Conservation (phyloP, 345 rosid species). For the Salix purpurea region DNA sequence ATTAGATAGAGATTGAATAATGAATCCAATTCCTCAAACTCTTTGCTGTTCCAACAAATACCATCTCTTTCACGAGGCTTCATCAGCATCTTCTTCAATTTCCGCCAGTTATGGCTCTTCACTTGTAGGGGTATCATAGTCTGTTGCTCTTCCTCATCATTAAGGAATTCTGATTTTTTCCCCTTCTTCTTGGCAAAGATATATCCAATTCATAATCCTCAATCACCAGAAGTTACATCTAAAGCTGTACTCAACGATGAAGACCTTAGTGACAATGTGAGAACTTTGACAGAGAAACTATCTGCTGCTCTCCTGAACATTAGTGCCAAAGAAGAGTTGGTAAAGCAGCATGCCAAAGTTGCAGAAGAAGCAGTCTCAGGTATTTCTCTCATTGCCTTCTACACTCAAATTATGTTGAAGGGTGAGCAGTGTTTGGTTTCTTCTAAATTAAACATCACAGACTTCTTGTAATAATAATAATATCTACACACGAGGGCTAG, state of each 20-base stretch:
- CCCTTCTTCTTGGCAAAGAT: conserved; percentile 27
- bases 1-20: background rate
- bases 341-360: conserved; percentile 86
- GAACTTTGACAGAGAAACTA: conserved; percentile 53
- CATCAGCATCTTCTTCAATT: background rate
- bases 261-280: conserved; percentile 45
- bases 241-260: conserved; percentile 45
- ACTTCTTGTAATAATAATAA: background rate
- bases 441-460: background rate
- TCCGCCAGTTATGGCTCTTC: background rate
- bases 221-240: conserved; percentile 53
- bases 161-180: conserved; percentile 14
- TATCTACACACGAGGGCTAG: background rate
- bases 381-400: conserved; percentile 18
- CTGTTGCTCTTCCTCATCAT: background rate
- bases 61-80: background rate
- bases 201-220: conserved; percentile 39
- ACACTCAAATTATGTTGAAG: background rate
- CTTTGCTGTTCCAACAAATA: background rate
- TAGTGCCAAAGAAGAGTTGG: conserved; percentile 83
- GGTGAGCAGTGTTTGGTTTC: background rate
- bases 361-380: conserved; percentile 99
- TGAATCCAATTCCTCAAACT: background rate
- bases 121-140: background rate
- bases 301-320: conserved; percentile 80